Conservation (phyloP, 495 filamentous ascomycete genomes). For the Penicillium canariense region DNA sequence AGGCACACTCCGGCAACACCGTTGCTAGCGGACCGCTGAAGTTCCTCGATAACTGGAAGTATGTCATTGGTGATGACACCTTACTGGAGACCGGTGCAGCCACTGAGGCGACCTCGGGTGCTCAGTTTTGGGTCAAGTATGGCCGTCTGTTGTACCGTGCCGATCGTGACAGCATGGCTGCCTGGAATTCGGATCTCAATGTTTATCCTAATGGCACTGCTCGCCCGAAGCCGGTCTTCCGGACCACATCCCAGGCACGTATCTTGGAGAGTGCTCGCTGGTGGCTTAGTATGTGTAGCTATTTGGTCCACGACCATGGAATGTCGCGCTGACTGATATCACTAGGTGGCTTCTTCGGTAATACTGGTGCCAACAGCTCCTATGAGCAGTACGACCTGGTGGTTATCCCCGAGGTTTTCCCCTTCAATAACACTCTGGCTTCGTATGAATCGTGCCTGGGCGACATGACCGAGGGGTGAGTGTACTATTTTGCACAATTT, state of each 20-base stretch:
- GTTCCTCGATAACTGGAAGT: conserved; percentile 51
- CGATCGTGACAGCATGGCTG: conserved; percentile 32
- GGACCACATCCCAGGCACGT: conserved; percentile 49
- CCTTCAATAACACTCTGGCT: conserved; percentile 51
- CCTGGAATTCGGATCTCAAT: conserved; percentile 44
- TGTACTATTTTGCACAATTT: not conserved
- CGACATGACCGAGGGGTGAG: conserved; percentile 23
- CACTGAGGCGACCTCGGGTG: conserved; percentile 50
- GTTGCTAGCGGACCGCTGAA: conserved; percentile 43
- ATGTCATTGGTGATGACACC: conserved; percentile 40
- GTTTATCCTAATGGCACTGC: conserved; percentile 44
- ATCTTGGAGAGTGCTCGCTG: conserved; percentile 48
- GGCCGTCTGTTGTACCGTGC: conserved; percentile 50
- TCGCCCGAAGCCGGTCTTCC: conserved; percentile 44
- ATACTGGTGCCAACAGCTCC: conserved; percentile 38
- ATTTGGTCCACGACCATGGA: too few species aligned
- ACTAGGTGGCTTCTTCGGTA: conserved; percentile 40
- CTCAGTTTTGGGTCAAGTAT: conserved; percentile 51
- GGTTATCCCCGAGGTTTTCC: conserved; percentile 45
- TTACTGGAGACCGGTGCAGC: conserved; percentile 48
- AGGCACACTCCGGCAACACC: conserved; percentile 25
- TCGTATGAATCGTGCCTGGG: conserved; percentile 40
- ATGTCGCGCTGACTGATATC: conserved; percentile 2
- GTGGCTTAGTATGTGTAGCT: conserved; percentile 36
- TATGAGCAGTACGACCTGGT: conserved; percentile 44